Conservation (phyloP, 2,329 filamentous ascomycete genomes). For the Lachnellula subtilissima region DNA sequence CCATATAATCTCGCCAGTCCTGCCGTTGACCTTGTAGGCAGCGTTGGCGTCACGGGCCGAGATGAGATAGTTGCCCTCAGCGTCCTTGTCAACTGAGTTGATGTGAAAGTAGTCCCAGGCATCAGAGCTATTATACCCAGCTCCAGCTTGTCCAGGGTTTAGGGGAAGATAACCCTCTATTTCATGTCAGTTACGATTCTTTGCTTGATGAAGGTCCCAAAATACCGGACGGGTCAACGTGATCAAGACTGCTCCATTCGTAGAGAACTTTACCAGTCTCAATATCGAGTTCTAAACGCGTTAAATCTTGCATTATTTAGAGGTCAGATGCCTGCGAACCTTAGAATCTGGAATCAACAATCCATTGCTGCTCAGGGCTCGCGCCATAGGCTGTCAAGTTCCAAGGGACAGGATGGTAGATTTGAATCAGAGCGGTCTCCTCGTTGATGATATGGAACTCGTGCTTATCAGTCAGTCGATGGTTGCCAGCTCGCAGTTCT, state of each 20-base stretch:
- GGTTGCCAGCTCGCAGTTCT: slow-evolving; percentile 47
- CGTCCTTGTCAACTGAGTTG: slow-evolving; percentile 37
- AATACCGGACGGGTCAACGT: slow-evolving; percentile 40
- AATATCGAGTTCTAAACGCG: slow-evolving; percentile 21
- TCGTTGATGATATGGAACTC: slow-evolving; percentile 52
- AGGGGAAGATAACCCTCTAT: slow-evolving; percentile 43
- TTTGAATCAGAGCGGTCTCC: slow-evolving; percentile 48
- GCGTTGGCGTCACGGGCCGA: slow-evolving; percentile 42
- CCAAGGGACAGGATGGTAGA: slow-evolving; percentile 46
- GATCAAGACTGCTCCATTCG: slow-evolving; percentile 54
- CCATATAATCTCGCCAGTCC: slow-evolving; percentile 44
- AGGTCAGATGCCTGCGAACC: slow-evolving; percentile 35
- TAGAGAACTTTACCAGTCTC: slow-evolving; percentile 51
- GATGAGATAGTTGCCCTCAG: slow-evolving; percentile 42
- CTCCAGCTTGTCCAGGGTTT: slow-evolving; percentile 40
- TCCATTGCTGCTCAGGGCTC: slow-evolving; percentile 47
- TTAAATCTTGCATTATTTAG: not conserved
- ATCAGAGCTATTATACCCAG: slow-evolving; percentile 34
- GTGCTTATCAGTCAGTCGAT: slow-evolving; percentile 47
- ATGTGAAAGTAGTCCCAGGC: slow-evolving; percentile 37
- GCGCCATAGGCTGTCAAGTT: slow-evolving; percentile 44
- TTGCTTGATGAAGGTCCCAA: not conserved
- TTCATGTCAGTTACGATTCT: not conserved
- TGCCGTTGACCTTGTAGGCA: slow-evolving; percentile 44
- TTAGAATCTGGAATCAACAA: slow-evolving; percentile 50